phyloP scores from a whole-genome alignment of 1,139 yeast genomes.

The Debaryomyces sp. region DNA sequence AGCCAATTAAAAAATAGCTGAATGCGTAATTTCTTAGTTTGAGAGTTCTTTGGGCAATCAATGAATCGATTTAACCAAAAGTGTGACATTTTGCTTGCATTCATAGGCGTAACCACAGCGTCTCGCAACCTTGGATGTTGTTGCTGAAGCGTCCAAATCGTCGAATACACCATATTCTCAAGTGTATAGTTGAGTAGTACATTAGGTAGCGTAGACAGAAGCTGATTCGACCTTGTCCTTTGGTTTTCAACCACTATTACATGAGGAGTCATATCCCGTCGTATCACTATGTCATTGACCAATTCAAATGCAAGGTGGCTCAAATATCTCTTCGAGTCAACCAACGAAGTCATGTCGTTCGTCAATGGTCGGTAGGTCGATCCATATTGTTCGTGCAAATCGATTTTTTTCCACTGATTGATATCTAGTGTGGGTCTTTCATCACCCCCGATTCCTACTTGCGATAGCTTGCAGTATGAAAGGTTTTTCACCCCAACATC shows the following conservation, averaged over 20 bases:
- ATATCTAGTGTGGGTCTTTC: conserved; percentile 11
- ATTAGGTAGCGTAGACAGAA: conserved; percentile 40
- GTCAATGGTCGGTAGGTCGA: conserved; percentile 14
- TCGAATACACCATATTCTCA: conserved; percentile 36
- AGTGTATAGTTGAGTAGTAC: conserved; percentile 39
- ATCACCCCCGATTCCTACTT: background rate
- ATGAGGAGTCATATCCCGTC: conserved; percentile 15
- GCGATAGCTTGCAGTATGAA: conserved; percentile 33
- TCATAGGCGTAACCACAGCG: conserved; percentile 31
- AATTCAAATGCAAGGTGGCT: conserved; percentile 25
- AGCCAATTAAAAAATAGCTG: conserved; percentile 23
- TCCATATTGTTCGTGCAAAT: conserved; percentile 27
- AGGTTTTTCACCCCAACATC: conserved; percentile 49
- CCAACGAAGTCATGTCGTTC: conserved; percentile 16
- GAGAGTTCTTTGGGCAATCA: conserved; percentile 16
- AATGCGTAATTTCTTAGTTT: conserved; percentile 25
- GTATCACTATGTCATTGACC: conserved; percentile 19
- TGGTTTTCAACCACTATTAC: conserved; percentile 41
- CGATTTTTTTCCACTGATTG: conserved; percentile 33
- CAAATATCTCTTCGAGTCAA: conserved; percentile 30
- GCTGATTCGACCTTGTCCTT: conserved; percentile 38
- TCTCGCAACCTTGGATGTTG: background rate
- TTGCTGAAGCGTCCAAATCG: conserved; percentile 20
- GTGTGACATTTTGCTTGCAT: conserved; percentile 37
- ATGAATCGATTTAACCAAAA: conserved; percentile 43